These are phyloP conservation scores for Cichorium intybus DNA, from an alignment of 140 eudicot species.

Conservation along the genomic window DNA sequence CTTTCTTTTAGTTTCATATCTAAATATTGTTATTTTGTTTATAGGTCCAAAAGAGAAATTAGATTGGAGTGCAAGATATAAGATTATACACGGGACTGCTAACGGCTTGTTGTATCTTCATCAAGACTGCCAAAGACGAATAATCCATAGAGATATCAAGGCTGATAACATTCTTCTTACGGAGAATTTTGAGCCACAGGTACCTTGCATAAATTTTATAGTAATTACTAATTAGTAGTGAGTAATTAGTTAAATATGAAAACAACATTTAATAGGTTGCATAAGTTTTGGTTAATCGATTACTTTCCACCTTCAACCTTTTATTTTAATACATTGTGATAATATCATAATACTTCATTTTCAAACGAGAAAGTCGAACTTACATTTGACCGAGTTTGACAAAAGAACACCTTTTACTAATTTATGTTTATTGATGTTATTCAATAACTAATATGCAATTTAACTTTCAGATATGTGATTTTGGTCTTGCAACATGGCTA, in stretches of 20 bases:
- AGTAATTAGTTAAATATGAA: too few species aligned
- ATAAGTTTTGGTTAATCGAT: too few species aligned
- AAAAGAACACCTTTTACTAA: too few species aligned
- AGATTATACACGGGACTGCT: slow-evolving; percentile 71
- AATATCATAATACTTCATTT: too few species aligned
- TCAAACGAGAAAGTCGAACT: too few species aligned
- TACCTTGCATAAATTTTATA: too few species aligned
- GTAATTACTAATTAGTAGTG: too few species aligned
- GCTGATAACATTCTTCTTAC: slow-evolving; percentile 80
- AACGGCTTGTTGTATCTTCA: slow-evolving; percentile 82
- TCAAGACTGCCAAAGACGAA: slow-evolving; percentile 73
- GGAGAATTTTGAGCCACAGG: slow-evolving; percentile 84
- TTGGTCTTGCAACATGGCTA: slow-evolving; percentile 92
- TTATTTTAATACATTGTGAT: too few species aligned
- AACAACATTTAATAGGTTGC: too few species aligned
- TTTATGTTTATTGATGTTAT: not conserved
- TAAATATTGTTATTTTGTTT: not conserved
- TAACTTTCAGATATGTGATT: slow-evolving; percentile 70
- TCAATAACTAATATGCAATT: slow-evolving; percentile 13
- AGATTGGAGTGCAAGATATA: slow-evolving; percentile 67
- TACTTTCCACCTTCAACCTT: too few species aligned
- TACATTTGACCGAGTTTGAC: too few species aligned
- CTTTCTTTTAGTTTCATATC: not conserved
- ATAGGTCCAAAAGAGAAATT: slow-evolving; percentile 55
- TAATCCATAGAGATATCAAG: slow-evolving; percentile 90